These are phyloP conservation scores for Euphorbia neoarborescens DNA, from an alignment of 441 rosid species.

Conservation along the genomic window DNA sequence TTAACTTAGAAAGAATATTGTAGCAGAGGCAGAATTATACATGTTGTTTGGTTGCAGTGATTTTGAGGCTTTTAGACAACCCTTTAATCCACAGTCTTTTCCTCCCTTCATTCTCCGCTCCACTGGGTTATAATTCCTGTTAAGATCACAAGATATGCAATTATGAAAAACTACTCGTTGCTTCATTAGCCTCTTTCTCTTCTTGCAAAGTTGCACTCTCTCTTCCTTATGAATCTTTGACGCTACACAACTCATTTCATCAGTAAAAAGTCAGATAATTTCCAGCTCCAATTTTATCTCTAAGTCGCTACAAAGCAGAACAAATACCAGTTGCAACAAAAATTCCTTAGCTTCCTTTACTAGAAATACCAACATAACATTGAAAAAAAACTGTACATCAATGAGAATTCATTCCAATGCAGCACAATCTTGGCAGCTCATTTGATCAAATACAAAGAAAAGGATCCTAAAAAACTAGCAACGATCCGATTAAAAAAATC, in stretches of 20 bases:
- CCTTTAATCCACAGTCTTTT: constrained; percentile 50
- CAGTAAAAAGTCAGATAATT: background rate
- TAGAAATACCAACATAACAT: constrained; percentile 4
- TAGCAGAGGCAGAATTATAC: constrained; percentile 38
- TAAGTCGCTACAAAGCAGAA: constrained; percentile 11
- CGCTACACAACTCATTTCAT: constrained; percentile 72
- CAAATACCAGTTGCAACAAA: constrained; percentile 11
- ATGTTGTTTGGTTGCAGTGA: constrained; percentile 67
- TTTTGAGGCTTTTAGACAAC: constrained; percentile 57
- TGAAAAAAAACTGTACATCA: background rate
- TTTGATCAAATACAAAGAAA: background rate
- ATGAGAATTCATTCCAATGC: constrained; percentile 1
- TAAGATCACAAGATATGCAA: constrained; percentile 10
- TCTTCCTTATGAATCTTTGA: constrained; percentile 79
- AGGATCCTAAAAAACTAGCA: background rate
- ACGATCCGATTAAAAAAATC: background rate
- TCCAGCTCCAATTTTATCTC: background rate
- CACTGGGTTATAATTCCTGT: constrained; percentile 86
- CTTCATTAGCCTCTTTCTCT: constrained; percentile 80
- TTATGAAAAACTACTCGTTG: constrained; percentile 37
- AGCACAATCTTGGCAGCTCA: background rate
- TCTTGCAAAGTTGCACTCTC: constrained; percentile 63
- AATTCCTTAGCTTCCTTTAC: background rate
- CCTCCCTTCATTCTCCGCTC: constrained; percentile 81
- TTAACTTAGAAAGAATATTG: too few relatives aligned